Evolutionary conservation across 805 yeast genomes (phyloP), one percentile per base, ranked within the genome.

Genomic region (Tetrapisispora pingtungensis): DNA sequence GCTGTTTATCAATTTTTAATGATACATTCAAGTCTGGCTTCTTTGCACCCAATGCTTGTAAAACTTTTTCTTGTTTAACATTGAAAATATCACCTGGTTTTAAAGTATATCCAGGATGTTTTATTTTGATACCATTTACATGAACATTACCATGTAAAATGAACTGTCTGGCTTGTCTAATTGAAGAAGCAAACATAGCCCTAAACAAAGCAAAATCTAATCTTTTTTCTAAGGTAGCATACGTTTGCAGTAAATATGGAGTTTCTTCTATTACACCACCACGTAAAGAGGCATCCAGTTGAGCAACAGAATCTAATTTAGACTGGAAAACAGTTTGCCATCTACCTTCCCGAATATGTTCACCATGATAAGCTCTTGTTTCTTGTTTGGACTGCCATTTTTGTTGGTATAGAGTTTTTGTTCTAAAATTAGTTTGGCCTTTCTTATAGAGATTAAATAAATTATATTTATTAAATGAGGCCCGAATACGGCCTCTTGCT

Each of bases 311-410:
- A 47, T 83, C 80, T 53, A 88, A 70, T 47, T 81, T 79, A 39
- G 73, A 70, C 43, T 78, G 69, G 67, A 90, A 89, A 41, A 74
- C 64, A 8, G 78, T 67, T 59, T 83, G 82, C 81, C 88, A 84
- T 59, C 89, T 78, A 17, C 77, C 69, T 62, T 93, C 98, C 1
- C 90, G 84, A 45, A 90, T 64, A 61, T 83, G 86, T 58, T 93
- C 97, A 55, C 98, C 98, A 62, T 90, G 98, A 64, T 90, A 90
- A 1, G 90, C 82, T 67, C 98, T 78, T 7, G 97, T 81, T 60
- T 89, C 96, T 60, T 79, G 82, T 64, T 93, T 90, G 42, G 96
- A 81, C 7, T 73, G 67, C 90, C 95, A 93, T 66, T 88, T 87
- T 65, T 90, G 95, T 66, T 86, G 95, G 67, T 73, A 93, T 47